Base-by-base conservation (phyloP, 345 rosid genomes). In the Eucalyptus pumila region DNA sequence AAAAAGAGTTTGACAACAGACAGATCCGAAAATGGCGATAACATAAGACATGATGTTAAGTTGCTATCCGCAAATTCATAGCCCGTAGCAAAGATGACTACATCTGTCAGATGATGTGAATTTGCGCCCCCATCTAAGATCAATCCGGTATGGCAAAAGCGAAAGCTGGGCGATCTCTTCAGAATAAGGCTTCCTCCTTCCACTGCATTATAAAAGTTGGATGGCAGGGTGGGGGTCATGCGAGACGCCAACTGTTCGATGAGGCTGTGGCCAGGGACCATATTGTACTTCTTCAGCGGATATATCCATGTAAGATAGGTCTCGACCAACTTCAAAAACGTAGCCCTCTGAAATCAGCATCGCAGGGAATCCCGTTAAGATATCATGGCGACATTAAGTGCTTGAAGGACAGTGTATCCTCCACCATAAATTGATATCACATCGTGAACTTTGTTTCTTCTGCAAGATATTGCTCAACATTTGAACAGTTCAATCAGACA, bases 71-170 rank as follows among this genome's bases (percentile, higher is more conserved):
- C 81, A 5, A 72, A 34, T 88, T 72, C 83, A 34, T 62, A 93
- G 14, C 93, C 93, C 1, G 94, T 91, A 23, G 92, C 94, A 42
- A 93, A 90, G 86, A 93, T 88, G 48, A 93, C 91, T 37, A 90
- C 47, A 40, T 93, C 93, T 1, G 91, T 87, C 5, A 30, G 56
- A 27, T 88, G 21, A 49, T 80, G 76, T 7, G 27, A 48, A 11
- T 47, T 49, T 2, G 81, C 27, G 23, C 89, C 83, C 6, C 89
- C 90, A 30, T 90, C 89, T 15, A 92, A 6, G 19, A 91, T 44
- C 42, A 93, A 23, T 17, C 94, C 92, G 24, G 86, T 51, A 52
- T 86, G 85, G 87, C 89, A 89, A 86, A 92, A 92, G 72, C 69
- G 50, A 85, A 90, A 89, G 44, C 76, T 87, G 9, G 32, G 30